These are phyloP conservation scores for Fraxinus americana DNA, from an alignment of 257 asterid genomes.

Conservation along the genomic window DNA sequence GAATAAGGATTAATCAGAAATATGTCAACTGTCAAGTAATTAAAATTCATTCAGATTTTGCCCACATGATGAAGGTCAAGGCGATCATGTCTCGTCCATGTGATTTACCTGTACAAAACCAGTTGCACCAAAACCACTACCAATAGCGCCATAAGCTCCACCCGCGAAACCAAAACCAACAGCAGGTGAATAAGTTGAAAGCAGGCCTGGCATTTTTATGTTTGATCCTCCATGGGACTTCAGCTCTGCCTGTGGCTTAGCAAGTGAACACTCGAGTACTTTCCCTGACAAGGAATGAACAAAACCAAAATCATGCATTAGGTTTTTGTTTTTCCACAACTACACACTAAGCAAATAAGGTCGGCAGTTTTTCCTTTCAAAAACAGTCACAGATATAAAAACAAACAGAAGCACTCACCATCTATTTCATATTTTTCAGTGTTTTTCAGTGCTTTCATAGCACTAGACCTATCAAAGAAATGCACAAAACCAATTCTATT, in stretches of 20 bases:
- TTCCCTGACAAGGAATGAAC: slow-evolving; percentile 56
- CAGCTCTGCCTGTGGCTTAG: slow-evolving; percentile 95
- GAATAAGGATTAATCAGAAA: background rate
- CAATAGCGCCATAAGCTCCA: slow-evolving; percentile 62
- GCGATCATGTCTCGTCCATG: slow-evolving; percentile 12
- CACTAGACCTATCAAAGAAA: slow-evolving; percentile 80
- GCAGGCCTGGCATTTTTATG: slow-evolving; percentile 57
- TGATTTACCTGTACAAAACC: slow-evolving; percentile 66
- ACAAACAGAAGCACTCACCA: slow-evolving; percentile 43
- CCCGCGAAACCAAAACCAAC: slow-evolving; percentile 84
- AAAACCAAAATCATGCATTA: background rate
- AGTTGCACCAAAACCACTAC: slow-evolving; percentile 59
- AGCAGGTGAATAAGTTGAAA: slow-evolving; percentile 73
- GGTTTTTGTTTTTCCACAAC: background rate
- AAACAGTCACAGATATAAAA: background rate
- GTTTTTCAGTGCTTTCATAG: slow-evolving; percentile 92
- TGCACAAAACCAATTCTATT: slow-evolving; percentile 95
- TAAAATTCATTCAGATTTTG: background rate
- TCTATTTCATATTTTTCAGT: slow-evolving; percentile 86
- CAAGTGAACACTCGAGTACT: slow-evolving; percentile 89
- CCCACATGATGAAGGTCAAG: background rate
- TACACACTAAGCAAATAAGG: background rate
- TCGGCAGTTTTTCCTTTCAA: background rate
- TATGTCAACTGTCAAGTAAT: background rate
- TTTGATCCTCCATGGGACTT: slow-evolving; percentile 58